Percentiles rank a stretch among this genome's conserved stretches.
Conservation (phyloP, 805 yeast species). For the Lipomyces oligophaga region DNA sequence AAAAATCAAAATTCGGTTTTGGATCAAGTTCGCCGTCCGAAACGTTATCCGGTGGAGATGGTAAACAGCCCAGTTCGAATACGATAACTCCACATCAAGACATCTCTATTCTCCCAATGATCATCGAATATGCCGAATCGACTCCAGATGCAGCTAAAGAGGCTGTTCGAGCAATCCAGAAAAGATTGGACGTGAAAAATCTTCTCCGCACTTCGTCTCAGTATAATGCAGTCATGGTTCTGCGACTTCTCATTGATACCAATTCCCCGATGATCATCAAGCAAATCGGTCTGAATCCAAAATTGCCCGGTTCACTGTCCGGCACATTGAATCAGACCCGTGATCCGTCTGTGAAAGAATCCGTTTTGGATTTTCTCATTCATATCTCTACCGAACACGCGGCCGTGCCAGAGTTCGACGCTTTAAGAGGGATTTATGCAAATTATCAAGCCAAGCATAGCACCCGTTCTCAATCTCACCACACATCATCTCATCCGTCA, state of each 20-base stretch:
- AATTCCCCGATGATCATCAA: constrained; percentile 11
- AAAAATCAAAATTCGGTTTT: background rate
- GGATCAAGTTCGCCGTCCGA: background rate
- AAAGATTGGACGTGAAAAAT: constrained; percentile 17
- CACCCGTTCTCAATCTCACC: too few relatives aligned
- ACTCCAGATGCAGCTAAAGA: constrained; percentile 23
- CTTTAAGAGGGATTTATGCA: constrained; percentile 1
- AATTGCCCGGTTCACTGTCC: constrained; percentile 8
- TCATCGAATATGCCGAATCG: constrained; percentile 25
- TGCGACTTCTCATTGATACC: constrained; percentile 20
- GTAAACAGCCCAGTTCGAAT: too few relatives aligned
- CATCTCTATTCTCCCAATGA: constrained; percentile 18
- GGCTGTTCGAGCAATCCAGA: constrained; percentile 19
- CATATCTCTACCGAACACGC: background rate
- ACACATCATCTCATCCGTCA: too few relatives aligned
- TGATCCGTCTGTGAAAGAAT: constrained; percentile 15
- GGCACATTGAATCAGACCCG: constrained; percentile 2
- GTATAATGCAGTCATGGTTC: constrained; percentile 19
- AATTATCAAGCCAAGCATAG: background rate
- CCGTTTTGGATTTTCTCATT: constrained; percentile 4
- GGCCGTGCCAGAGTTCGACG: constrained; percentile 1
- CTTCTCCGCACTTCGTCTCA: constrained; percentile 5
- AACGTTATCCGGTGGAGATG: too few relatives aligned
- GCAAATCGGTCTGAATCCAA: constrained; percentile 11
- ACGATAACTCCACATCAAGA: constrained; percentile 12